Base-by-base conservation (phyloP, 1,284 basidiomycete genomes). In the Hypsizygus ulmarius region DNA sequence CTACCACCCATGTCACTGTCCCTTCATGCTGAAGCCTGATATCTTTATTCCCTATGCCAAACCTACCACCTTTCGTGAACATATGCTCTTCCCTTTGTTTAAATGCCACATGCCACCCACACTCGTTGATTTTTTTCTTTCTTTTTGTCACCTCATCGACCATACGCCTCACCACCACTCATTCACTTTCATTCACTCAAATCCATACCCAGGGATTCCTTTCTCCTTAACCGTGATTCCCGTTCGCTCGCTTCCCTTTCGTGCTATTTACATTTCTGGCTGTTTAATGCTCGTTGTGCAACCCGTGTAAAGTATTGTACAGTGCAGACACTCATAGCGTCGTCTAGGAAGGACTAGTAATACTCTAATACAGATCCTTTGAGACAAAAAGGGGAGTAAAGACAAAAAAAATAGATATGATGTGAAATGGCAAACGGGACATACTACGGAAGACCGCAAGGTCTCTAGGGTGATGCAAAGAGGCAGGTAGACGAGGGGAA, bases 291-390 rank as follows among this genome's bases (percentile, higher is more conserved):
- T 46, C 55, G 50, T 56, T 57, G 53, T 59, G 53, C 47, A 49
- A 51, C 19, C 9, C 41, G 33, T 59, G 53, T 57, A 54, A 48
- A 53, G 47, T 54, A 51, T 29, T 54, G 49, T 58, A 56, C 56
- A 53, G 32, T 55, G 47, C 49, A n/a, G 49, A 57, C 47, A 52
- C 50, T 49, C 45, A 45, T 52, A 51, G 49, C 49, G 43, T 52
- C 44, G 28, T 57, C 55, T 57, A 51, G 39, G 19, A 36, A 43
- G 37, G 30, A 33, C 36, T 48, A 48, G 42, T 50, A 50, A 43
- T 49, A 50, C 43, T 50, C 49, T 50, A 50, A 50, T 50, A 50
- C 43, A 46, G 28, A 39, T 45, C 40, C 43, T 42, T 45, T 10
- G 42, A 27, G 21, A 45, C 28, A 15, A 39, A 38, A 12, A 38